Base-by-base conservation (phyloP, 169 alveolate genomes). In the Plasmodium chabaudi region DNA sequence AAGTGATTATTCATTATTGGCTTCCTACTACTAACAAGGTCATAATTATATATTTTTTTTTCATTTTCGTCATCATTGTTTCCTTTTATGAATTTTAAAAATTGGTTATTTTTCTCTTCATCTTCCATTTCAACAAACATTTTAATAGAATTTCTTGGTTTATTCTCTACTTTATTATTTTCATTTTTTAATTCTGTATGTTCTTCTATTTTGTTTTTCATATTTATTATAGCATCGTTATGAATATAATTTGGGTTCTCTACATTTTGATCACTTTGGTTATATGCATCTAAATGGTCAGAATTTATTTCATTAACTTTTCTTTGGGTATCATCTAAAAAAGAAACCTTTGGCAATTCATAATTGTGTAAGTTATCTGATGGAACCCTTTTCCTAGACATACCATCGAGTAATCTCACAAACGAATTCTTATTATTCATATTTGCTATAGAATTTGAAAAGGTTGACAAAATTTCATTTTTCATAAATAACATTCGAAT, bases 401-500 rank as follows among this genome's bases (percentile, higher is more conserved):
- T 25, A 15, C 27, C 70, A 6, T 56, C 63, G 25, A 82, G 25
- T 51, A 82, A 60, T 15, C 55, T 10, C 4, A 82, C 84, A 60
- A 82, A 82, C 12, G 90, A 82, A 47, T 82, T 53, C 2, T 49
- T 10, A 27, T 82, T 82, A 9, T 49, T 60, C 59, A 82, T 46
- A 39, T 82, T 61, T 27, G 72, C 70, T 9, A 82, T 13, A 15
- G 59, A n/a, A 7, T 60, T 51, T 15, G 90, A 47, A 60, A 82
- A 82, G 17, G 47, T 39, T 0, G 49, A 25, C n/a, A 82, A 34
- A 13, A 82, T 9, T 0, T 82, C 90, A 23, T 68, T 82, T 61
- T 82, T 82, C 55, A 69, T 21, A 59, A 82, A 82, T 3, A 82
- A 72, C 90, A 82, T 82, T 60, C 61, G 53, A 25, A 82, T 82